Base-by-base conservation (phyloP, 2,329 filamentous ascomycete genomes). In the Aspergillus costaricaensis region DNA sequence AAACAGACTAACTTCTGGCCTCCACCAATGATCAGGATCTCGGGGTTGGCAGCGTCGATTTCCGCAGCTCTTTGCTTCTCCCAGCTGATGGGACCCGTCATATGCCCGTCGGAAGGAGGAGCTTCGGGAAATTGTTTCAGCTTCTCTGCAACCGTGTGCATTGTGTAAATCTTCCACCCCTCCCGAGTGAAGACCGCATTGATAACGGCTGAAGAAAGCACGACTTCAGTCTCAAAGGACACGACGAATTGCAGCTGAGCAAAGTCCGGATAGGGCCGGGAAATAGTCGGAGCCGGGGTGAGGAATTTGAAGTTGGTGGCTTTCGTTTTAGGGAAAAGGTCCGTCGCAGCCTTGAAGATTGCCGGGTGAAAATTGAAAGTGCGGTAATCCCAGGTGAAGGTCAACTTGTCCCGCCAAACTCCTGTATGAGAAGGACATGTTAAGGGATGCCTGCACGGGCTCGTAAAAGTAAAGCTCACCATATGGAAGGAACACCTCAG, bases 381-480 rank as follows among this genome's bases (percentile, higher is more conserved):
- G 43, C 73, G 71, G 59, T 72, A 72, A 59, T 76, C 74, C 74
- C 74, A 76, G 12, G 73, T 74, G 55, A 74, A 76, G 27, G 69
- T 67, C 15, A 76, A 64, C 57, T 76, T 76, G 62, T 76, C 74
- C 32, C 74, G 68, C 74, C 74, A 76, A 5, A 74, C 73, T 41
- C 73, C 73, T 74, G 51, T 44, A 43, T 39, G 36, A 30, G 15
- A 25, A 30, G 27, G 27, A 30, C 27, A 30, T 30, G 9, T 30
- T 30, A 30, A 10, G 10, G 14, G 9, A 47, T 44, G 41, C 41
- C 17, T 47, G 43, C 43, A 21, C 6, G 8, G 2, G 10, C 9
- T n/a, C 12, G 10, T 15, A 5, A n/a, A 47, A 21, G 14, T 21
- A 47, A n/a, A 39, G 50, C 60, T 49, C 43, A 70, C 67, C 67